Conservation (phyloP, 352 stramenopile species). For the Poterioochromonas sp. region DNA sequence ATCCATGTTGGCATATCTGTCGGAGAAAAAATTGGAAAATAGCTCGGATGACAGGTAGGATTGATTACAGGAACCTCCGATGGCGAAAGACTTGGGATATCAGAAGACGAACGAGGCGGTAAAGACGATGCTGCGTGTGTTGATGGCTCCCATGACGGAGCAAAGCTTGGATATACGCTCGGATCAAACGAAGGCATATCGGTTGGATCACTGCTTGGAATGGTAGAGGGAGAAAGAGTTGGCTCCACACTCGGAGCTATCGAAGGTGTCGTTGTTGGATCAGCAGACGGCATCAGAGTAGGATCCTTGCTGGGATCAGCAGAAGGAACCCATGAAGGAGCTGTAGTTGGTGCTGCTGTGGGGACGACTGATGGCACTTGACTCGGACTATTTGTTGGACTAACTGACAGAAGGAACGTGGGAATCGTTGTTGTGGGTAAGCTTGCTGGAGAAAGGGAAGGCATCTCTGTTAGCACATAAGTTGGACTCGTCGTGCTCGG, state of each 20-base stretch:
- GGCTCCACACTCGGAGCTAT: background rate
- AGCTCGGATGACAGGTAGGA: background rate
- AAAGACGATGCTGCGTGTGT: background rate
- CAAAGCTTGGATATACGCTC: background rate
- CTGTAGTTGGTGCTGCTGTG: slow-evolving; percentile 4
- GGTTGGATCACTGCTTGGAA: background rate
- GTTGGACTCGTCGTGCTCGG: slow-evolving; percentile 5
- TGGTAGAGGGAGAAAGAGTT: background rate
- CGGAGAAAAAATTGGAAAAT: slow-evolving; percentile 2
- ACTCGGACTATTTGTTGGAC: slow-evolving; percentile 11
- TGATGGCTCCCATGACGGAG: background rate
- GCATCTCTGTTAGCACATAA: slow-evolving; percentile 8
- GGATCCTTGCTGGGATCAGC: slow-evolving; percentile 2
- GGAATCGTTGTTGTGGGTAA: slow-evolving; percentile 11
- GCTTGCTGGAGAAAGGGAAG: slow-evolving; percentile 4
- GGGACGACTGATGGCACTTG: slow-evolving; percentile 1
- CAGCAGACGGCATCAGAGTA: background rate
- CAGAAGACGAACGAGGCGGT: background rate
- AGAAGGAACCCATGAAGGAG: slow-evolving; percentile 6
- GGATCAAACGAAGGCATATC: background rate
- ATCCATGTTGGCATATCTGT: background rate
- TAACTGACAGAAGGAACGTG: slow-evolving; percentile 3
- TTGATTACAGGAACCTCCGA: background rate
- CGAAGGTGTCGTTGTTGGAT: slow-evolving; percentile 6
- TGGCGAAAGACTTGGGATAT: background rate